Base-by-base conservation (phyloP, 306 rosid genomes). In the Cucurbita ficifolia region DNA sequence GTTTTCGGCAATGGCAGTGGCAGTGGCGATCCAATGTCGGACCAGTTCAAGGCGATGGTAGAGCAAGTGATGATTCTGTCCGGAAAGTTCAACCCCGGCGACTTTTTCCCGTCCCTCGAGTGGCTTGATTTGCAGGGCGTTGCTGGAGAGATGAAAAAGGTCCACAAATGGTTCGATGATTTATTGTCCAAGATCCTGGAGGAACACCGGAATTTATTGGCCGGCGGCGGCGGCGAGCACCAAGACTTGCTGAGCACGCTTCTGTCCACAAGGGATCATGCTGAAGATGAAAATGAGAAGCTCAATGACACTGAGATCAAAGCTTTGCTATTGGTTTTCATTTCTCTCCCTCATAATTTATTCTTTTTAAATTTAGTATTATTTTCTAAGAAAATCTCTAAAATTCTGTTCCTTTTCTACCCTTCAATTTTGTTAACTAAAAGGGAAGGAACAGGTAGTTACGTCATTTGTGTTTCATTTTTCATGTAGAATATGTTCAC, bases 121-220 rank as follows among this genome's bases (percentile, higher is more conserved):
- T 83, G 85, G 80, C 72, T 92, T 0, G 96, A 92, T 76, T 76
- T 92, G 40, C 86, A 81, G 45, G 93, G 98, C 4, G 88, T 90
- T 13, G 83, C 75, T 8, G 78, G 42, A 0, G 86, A 85, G 77
- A 86, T 89, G 87, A 90, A 86, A 78, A 86, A 78, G 79, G 75
- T 92, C 2, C 91, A 83, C 75, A 79, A 82, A 74, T 79, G 87
- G 52, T 88, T 88, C 68, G 98, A 93, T 58, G 74, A 68, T 17
- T 88, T 93, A 52, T 81, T 93, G 33, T 42, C 82, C 0, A 36
- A 57, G 33, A 87, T 90, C 22, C 12, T 92, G 10, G 88, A 84
- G 55, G 96, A 88, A 6, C 93, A 88, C 62, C 75, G 79, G 74
- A 55, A 5, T 63, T 50, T 16, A 5, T 24, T 3, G 73, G 51